Evolutionary conservation across 768 basidiomycete species (phyloP).

Genomic region (Tephrocybe sp.): DNA sequence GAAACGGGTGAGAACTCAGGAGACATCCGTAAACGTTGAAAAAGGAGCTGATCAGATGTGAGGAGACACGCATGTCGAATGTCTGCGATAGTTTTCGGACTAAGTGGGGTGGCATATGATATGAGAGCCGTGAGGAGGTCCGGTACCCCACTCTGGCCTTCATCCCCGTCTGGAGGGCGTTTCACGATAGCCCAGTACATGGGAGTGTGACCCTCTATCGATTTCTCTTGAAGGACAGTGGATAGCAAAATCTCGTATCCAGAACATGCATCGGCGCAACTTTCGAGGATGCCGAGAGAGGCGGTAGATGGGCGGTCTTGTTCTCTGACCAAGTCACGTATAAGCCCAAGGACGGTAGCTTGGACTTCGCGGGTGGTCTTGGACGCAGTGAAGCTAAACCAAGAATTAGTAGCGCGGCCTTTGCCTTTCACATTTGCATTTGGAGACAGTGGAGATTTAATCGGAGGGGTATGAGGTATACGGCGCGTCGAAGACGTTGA

Average conservation of each 20-base stretch:
- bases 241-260: constrained; percentile 49
- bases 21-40: constrained; percentile 54
- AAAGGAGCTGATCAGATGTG: constrained; percentile 57
- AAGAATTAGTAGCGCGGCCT: constrained; percentile 22
- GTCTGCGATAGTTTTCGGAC: constrained; percentile 47
- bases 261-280: constrained; percentile 61
- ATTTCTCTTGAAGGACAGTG: constrained; percentile 55
- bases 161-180: constrained; percentile 37
- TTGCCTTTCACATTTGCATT: constrained; percentile 26
- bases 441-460: constrained; percentile 15
- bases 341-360: constrained; percentile 47
- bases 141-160: constrained; percentile 26
- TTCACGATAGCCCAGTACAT: constrained; percentile 76
- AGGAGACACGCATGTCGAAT: constrained; percentile 65
- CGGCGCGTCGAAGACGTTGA: constrained; percentile 2
- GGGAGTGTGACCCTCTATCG: constrained; percentile 62
- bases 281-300: constrained; percentile 46
- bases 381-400: constrained; percentile 34
- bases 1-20: constrained; percentile 51
- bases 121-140: constrained; percentile 51
- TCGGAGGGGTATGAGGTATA: constrained; percentile 10
- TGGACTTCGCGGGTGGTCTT: constrained; percentile 47
- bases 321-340: constrained; percentile 54
- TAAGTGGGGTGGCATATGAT: constrained; percentile 45
- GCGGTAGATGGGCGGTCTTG: constrained; percentile 27